These are phyloP conservation scores for Phytopythium helicoides DNA, from an alignment of 352 stramenopile genomes.

Conservation along the genomic window DNA sequence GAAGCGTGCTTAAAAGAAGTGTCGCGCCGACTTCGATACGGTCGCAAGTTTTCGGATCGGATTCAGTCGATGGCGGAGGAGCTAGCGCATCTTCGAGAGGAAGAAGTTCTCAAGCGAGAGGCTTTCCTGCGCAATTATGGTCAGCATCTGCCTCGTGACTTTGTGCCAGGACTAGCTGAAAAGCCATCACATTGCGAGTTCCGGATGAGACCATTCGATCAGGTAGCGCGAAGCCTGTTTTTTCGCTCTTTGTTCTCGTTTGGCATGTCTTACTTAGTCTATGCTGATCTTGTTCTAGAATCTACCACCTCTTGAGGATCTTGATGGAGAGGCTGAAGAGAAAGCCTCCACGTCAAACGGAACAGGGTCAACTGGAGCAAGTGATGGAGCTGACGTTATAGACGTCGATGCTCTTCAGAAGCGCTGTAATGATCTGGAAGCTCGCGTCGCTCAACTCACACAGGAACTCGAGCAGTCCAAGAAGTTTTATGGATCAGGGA, in stretches of 20 bases:
- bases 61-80: slow-evolving; percentile 88
- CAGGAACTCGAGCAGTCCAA: slow-evolving; percentile 68
- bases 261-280: not conserved
- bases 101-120: slow-evolving; percentile 78
- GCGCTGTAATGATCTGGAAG: slow-evolving; percentile 70
- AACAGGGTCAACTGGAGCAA: not conserved
- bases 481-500: slow-evolving; percentile 77
- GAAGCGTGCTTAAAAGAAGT: slow-evolving; percentile 78
- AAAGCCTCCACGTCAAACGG: slow-evolving; percentile 14
- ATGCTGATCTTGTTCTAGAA: slow-evolving; percentile 23
- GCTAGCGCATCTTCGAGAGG: slow-evolving; percentile 73
- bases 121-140: slow-evolving; percentile 73
- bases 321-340: slow-evolving; percentile 25
- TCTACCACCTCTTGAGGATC: slow-evolving; percentile 59
- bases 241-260: not conserved
- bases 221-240: slow-evolving; percentile 12
- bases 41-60: slow-evolving; percentile 65
- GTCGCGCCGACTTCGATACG: slow-evolving; percentile 66
- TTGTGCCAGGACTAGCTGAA: slow-evolving; percentile 76
- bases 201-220: slow-evolving; percentile 84
- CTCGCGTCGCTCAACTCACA: slow-evolving; percentile 56
- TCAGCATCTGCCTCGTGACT: slow-evolving; percentile 80
- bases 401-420: slow-evolving; percentile 59
- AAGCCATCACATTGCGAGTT: slow-evolving; percentile 89
- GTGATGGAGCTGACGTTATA: slow-evolving; percentile 6